Percentiles rank a stretch among this genome's conserved stretches.
phyloP scores from a whole-genome alignment of 192 early-diverging fungal genomes.

The Pilobolus umbonatus region DNA sequence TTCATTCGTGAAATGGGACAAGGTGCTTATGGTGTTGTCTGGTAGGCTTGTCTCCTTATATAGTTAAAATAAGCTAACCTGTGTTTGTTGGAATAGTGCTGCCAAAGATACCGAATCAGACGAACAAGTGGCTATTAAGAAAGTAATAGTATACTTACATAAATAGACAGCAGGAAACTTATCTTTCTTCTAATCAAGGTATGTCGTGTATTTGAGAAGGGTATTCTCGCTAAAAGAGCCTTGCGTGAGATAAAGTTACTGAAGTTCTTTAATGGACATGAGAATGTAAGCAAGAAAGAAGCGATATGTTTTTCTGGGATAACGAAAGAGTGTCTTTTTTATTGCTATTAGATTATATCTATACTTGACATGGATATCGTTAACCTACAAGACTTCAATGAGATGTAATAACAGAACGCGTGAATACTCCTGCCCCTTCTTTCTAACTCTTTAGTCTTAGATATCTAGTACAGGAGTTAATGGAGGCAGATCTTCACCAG shows the following conservation, averaged over 20 bases:
- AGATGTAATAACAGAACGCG: conserved; percentile 54
- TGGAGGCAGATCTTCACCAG: conserved; percentile 99
- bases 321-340: no score
- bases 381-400: conserved; percentile 82
- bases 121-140: conserved; percentile 64
- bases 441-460: conserved; percentile 19
- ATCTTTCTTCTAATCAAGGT: conserved; percentile 8
- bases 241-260: conserved; percentile 71
- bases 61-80: conserved; percentile 5
- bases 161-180: neutral
- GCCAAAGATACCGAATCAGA: conserved; percentile 37
- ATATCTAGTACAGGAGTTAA: conserved; percentile 95
- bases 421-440: neutral
- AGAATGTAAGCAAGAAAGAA: conserved; percentile 51
- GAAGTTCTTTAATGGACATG: conserved; percentile 66
- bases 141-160: conserved; percentile 32
- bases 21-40: conserved; percentile 77
- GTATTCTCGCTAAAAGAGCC: conserved; percentile 66
- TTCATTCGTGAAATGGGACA: conserved; percentile 83
- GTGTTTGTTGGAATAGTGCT: conserved; percentile 27
- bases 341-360: conserved; percentile 32
- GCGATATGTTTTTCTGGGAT: neutral
- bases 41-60: no score
- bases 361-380: conserved; percentile 86
- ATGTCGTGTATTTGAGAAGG: conserved; percentile 57